Evolutionary conservation across 1,284 basidiomycete species (phyloP).

Genomic region (Ceratobasidium sp.): DNA sequence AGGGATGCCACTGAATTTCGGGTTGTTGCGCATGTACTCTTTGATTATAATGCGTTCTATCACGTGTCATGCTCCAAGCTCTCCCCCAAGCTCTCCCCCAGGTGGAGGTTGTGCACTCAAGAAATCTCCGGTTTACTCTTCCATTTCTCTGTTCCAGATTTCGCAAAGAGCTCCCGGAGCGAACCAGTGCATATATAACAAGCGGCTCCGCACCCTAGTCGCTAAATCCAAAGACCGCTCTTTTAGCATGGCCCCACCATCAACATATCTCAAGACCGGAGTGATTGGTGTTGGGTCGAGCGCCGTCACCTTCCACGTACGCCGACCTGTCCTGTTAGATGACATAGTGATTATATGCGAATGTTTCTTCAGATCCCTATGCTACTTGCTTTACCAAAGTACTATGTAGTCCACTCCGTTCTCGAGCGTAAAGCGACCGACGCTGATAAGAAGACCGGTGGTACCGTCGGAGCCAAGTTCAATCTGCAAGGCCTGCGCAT

Average conservation of each 20-base stretch:
- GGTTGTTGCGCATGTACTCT: neutral
- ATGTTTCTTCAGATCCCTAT: constrained; percentile 14
- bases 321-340: neutral
- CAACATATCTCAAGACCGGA: constrained; percentile 24
- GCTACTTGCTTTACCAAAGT: constrained; percentile 36
- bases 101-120: neutral
- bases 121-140: neutral
- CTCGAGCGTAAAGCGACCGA: constrained; percentile 52
- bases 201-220: neutral
- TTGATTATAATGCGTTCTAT: too few relatives aligned
- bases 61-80: too few relatives aligned
- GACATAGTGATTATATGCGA: neutral
- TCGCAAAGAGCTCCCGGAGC: neutral
- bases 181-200: neutral
- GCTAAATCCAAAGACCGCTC: neutral
- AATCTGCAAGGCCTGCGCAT: constrained; percentile 49
- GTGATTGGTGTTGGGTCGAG: constrained; percentile 38
- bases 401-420: constrained; percentile 52
- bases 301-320: constrained; percentile 31
- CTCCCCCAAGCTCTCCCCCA: too few relatives aligned
- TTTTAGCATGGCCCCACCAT: neutral
- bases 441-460: constrained; percentile 46
- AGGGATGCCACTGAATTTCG: constrained; percentile 87
- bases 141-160: neutral
- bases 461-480: constrained; percentile 46